Base-by-base conservation (phyloP, 2,329 filamentous ascomycete genomes). In the Fusarium incarnatum region DNA sequence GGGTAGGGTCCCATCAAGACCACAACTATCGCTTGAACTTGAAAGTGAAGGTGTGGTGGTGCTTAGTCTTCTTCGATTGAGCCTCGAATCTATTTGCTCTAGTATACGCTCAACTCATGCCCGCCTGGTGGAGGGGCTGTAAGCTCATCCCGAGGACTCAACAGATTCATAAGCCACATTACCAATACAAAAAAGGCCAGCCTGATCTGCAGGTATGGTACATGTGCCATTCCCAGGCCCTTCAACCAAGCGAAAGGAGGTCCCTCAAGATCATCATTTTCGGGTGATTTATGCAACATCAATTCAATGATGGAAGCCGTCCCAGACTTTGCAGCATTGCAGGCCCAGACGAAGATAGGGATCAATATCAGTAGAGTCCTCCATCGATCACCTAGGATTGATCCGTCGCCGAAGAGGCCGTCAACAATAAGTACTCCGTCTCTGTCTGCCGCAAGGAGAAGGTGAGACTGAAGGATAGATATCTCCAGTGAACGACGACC, bases 391-490 rank as follows among this genome's bases (percentile, higher is more conserved):
- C 41, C 30, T 11, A 76, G 32, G 2, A 77, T 63, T 3, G 61
- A 70, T 9, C 71, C 70, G 22, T 76, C 70, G 1, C 68, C 69
- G 3, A 71, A 56, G 37, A 77, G 69, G 5, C 60, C 42, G 16
- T 72, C 75, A 1, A 77, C 46, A 4, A 74, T 49, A 4, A 91
- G 80, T 4, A 86, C 69, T 0, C 85, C 86, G 20, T 83, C 83
- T 4, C 84, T 84, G 70, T 90, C 87, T 4, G 84, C 86, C 1
- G 87, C 87, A 12, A 91, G 83, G 82, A 87, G 88, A 53, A 89
- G 81, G 73, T 91, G 89, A 72, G 85, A 85, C 67, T 90, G 87
- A 25, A 91, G 79, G 5, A 88, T 80, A 68, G 87, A 89, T 1
- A 86, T 84, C 75, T 90, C 89, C 2, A 89, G 81, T 0, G 87